phyloP scores from a whole-genome alignment of 202 grass and related monocot genomes.

The Zoysia matrella region DNA sequence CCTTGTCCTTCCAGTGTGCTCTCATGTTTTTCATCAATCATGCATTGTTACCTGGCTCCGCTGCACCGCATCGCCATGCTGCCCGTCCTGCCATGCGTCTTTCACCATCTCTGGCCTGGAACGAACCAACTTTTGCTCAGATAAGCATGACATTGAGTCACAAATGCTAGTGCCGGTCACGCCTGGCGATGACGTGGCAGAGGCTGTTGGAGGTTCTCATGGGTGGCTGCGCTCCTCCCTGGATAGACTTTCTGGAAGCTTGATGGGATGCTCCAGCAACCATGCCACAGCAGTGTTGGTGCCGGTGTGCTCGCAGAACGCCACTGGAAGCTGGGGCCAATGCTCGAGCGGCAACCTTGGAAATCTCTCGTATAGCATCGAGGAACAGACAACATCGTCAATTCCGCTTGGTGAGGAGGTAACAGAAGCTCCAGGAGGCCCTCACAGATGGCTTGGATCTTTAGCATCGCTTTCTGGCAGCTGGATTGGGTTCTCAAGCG shows the following conservation, averaged over 20 bases:
- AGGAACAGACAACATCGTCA: neutral
- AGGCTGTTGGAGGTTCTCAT: constrained; percentile 27
- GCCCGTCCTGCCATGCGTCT: constrained; percentile 27
- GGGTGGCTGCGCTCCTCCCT: constrained; percentile 48
- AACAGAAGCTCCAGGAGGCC: constrained; percentile 6
- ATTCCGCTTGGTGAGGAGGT: neutral
- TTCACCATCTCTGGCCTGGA: constrained; percentile 12
- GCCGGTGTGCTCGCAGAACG: constrained; percentile 5
- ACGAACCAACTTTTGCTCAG: constrained; percentile 16
- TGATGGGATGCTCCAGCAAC: constrained; percentile 39
- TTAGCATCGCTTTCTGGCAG: constrained; percentile 33
- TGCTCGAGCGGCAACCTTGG: constrained; percentile 20
- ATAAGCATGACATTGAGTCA: constrained; percentile 44
- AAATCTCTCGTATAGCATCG: neutral
- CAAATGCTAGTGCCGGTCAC: constrained; percentile 17
- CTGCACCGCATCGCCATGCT: neutral
- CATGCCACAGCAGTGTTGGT: constrained; percentile 31
- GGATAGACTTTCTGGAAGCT: constrained; percentile 44
- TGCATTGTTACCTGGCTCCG: constrained; percentile 24
- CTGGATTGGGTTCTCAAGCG: constrained; percentile 26
- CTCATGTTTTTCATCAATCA: too few species aligned
- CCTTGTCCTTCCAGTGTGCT: too few species aligned
- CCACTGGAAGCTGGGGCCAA: constrained; percentile 27
- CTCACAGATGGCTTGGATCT: constrained; percentile 34
- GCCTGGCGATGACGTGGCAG: constrained; percentile 33